phyloP scores from a whole-genome alignment of 1,284 basidiomycete species.

The Cryptococcus sp. region DNA sequence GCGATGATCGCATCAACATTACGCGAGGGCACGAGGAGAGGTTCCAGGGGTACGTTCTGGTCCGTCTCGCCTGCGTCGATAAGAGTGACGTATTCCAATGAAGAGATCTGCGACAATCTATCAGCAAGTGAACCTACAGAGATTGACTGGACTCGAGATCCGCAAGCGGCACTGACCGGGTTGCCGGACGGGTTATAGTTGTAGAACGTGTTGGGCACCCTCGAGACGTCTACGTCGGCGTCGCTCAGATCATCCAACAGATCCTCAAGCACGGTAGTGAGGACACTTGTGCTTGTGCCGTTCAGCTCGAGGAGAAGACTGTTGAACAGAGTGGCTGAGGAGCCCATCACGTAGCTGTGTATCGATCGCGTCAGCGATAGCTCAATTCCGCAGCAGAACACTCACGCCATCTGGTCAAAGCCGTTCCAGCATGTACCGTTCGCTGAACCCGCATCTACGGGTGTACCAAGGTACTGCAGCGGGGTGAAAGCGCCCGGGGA shows the following conservation, averaged over 20 bases:
- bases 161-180: constrained; percentile 30
- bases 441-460: constrained; percentile 42
- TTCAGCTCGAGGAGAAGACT: constrained; percentile 35
- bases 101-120: constrained; percentile 24
- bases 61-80: constrained; percentile 57
- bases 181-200: constrained; percentile 46
- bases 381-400: not conserved
- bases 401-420: constrained; percentile 51
- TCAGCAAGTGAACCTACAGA: constrained; percentile 22
- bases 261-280: constrained; percentile 37
- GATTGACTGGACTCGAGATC: constrained; percentile 14
- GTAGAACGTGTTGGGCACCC: constrained; percentile 54
- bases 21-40: constrained; percentile 56
- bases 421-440: constrained; percentile 49
- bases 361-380: not conserved
- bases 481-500: constrained; percentile 49
- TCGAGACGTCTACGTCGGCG: constrained; percentile 54
- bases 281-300: constrained; percentile 42
- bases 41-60: constrained; percentile 58
- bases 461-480: constrained; percentile 50
- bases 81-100: constrained; percentile 51
- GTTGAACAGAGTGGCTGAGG: constrained; percentile 53
- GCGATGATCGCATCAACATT: constrained; percentile 58
- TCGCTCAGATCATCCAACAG: constrained; percentile 44
- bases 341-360: constrained; percentile 53